These are phyloP conservation scores for Scutellaria baicalensis DNA, from an alignment of 257 asterid species.

Conservation along the genomic window DNA sequence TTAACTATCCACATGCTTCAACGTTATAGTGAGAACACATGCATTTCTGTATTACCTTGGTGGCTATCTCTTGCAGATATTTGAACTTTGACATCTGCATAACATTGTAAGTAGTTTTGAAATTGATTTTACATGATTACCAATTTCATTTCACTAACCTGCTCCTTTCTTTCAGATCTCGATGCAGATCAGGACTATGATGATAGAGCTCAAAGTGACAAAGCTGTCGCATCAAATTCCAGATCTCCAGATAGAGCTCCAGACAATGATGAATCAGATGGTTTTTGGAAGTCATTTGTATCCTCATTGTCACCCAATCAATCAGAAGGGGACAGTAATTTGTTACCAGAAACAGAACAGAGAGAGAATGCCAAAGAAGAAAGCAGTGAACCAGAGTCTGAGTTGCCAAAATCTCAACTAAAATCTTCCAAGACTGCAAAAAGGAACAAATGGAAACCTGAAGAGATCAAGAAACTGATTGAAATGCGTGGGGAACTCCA, in stretches of 20 bases:
- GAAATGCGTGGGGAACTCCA: conserved; percentile 78
- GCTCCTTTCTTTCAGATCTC: conserved; percentile 3
- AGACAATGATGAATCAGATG: conserved; percentile 33
- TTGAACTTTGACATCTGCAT: not conserved
- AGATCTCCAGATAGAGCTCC: conserved; percentile 19
- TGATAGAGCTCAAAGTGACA: conserved; percentile 34
- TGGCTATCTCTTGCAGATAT: not conserved
- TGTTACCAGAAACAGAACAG: conserved; percentile 30
- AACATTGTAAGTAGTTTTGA: not conserved
- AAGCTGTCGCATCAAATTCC: conserved; percentile 31
- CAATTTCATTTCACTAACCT: not conserved
- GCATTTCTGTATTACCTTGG: not conserved
- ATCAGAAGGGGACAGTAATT: conserved; percentile 19
- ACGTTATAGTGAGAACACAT: not conserved
- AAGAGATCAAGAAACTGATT: conserved; percentile 74
- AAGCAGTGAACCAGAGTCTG: conserved; percentile 33
- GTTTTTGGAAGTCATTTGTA: conserved; percentile 43
- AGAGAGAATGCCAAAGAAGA: conserved; percentile 26
- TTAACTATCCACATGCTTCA: no score
- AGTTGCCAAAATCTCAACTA: conserved; percentile 25
- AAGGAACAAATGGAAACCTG: conserved; percentile 89
- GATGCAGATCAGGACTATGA: conserved; percentile 36
- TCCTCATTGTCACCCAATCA: conserved; percentile 25
- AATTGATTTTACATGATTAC: not conserved
- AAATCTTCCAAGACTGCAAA: conserved; percentile 49